A percentile compares a stretch with the other conserved stretches of the same genome.
Evolutionary conservation across 2,329 filamentous ascomycete genomes (phyloP).

Genomic region (Epichloe aotearoae): DNA sequence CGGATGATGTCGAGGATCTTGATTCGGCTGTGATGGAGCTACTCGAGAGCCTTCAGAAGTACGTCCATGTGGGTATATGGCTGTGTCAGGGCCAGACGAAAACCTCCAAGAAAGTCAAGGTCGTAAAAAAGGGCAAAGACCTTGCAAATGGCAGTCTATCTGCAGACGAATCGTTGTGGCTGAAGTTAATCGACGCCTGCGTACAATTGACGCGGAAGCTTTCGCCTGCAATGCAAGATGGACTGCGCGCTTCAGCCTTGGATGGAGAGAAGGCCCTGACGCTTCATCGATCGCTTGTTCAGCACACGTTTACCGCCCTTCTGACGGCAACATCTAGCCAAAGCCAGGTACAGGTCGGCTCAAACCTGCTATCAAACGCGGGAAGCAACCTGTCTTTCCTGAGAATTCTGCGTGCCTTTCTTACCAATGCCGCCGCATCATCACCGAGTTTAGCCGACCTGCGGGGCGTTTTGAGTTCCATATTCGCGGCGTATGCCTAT

Average conservation of each 20-base stretch:
- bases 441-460: conserved; percentile 82
- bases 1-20: conserved; percentile 34
- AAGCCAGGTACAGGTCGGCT: conserved; percentile 18
- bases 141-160: conserved; percentile 31
- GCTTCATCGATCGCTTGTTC: conserved; percentile 65
- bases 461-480: conserved; percentile 69
- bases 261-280: conserved; percentile 50
- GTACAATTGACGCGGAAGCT: conserved; percentile 52
- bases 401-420: conserved; percentile 76
- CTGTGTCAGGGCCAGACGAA: conserved; percentile 79
- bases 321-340: conserved; percentile 58
- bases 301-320: conserved; percentile 80
- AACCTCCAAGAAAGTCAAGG: conserved; percentile 31
- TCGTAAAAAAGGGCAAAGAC: conserved; percentile 38
- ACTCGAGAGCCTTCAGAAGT: conserved; percentile 70
- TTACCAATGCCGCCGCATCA: conserved; percentile 65
- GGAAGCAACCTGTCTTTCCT: conserved; percentile 66
- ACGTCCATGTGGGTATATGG: conserved; percentile 88
- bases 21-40: conserved; percentile 60
- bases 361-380: conserved; percentile 23
- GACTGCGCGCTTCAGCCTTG: conserved; percentile 20
- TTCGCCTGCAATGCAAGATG: conserved; percentile 37
- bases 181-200: conserved; percentile 45
- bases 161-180: conserved; percentile 43
- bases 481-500: conserved; percentile 92